Base-by-base conservation (phyloP, 331 rosid species). In the Arachis monticola region DNA sequence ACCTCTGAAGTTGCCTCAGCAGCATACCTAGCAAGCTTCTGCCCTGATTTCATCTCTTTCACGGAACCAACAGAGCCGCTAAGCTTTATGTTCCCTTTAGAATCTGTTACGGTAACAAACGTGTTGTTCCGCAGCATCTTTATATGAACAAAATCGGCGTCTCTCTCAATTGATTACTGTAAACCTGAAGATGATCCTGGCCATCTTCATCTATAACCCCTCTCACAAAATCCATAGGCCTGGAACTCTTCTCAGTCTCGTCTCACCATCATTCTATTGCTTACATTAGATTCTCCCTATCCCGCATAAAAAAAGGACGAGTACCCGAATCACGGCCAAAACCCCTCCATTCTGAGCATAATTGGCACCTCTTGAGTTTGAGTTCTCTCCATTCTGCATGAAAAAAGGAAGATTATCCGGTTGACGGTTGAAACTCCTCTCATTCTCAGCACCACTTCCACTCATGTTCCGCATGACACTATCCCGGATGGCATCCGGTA, bases 1-100 rank as follows among this genome's bases (percentile, higher is more conserved):
- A 88, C 87, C 82, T 92, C 95, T 6, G 96, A 84, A 7, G 86
- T 86, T 58, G 96, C 93, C 70, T 92, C 93, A 50, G 91, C 90
- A 73, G 95, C 87, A 72, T 85, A 92, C 70, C 86, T 83, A 6
- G 93, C 84, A 66, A 74, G 74, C 76, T 85, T 92, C 46, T 89
- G 85, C 74, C 97, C 95, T 17, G 95, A 83, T 79, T 86, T 88
- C 86, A 88, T 31, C 70, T 85, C 95, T 60, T 82, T 86, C 77
- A 90, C 61, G n/a, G 90, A 86, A 7, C 98, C 96, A 51, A 86
- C 77, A 1, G 96, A 90, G 63, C 93, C 88, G 63, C 86, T 88
- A 48, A 89, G 83, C 73, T 88, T 92, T 38, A 86, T 70, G 73
- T 92, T 87, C 70, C 98, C 98, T 75, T 88, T 87, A 41, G 86